Evolutionary conservation across 2,329 filamentous ascomycete genomes (phyloP), one percentile per base, ranked within the genome.

Genomic region (Exophiala mesophila): DNA sequence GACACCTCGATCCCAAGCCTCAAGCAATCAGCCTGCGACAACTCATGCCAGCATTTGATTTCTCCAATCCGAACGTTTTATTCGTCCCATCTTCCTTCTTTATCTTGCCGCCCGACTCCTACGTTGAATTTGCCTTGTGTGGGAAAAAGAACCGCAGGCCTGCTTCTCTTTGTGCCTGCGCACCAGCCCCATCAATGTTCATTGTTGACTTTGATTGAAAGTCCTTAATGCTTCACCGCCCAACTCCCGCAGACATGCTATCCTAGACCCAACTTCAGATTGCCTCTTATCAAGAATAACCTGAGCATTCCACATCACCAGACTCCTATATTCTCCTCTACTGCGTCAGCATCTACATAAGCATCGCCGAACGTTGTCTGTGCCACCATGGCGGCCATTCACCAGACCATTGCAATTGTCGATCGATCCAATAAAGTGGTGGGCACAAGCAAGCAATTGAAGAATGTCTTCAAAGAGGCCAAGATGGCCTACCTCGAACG

Each of bases 391-490:
- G 52, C 59, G 16, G 58, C 59, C 38, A 44, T 78, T 21, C 72
- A 76, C 50, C 83, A 94, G 66, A 90, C 86, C 36, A 81, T 95
- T 55, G 89, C 87, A 54, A 85, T 94, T 58, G 83, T 94, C 66
- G 92, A 94, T 70, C 88, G 79, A 64, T 92, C 87, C 44, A 88
- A 88, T 58, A 94, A 94, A 68, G 82, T 94, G 37, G 86, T 95
- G 56, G 89, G 82, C 73, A 92, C 83, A 46, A 88, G 88, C 59
- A 95, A 94, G 68, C 86, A 95, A 57, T 72, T 97, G 17, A 78
- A 94, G 59, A 83, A 81, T 61, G 83, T 96, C 59, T 94, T 94
- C 74, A 94, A 88, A 63, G 88, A 96, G 62, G 90, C 89, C 51
- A 88, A 87, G 61, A 80, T 82, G 40, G 85, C 86, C 45, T 97